Evolutionary conservation across 257 asterid genomes (phyloP).

Genomic region (Verbena officinalis): DNA sequence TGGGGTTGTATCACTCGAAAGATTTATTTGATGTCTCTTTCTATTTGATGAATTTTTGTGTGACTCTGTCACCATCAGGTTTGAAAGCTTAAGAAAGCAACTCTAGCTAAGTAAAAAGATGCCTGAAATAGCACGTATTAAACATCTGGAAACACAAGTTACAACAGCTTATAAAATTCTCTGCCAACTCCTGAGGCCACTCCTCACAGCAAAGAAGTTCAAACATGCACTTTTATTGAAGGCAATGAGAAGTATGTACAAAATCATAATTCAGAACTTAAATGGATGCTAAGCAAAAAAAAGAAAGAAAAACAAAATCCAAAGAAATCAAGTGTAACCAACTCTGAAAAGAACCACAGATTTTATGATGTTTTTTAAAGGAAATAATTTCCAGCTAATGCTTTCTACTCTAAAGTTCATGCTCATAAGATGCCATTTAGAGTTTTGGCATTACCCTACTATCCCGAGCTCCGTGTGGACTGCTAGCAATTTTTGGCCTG

Average conservation of each 20-base stretch:
- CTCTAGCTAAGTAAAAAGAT: background rate
- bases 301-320: too few relatives aligned
- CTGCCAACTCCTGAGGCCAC: background rate
- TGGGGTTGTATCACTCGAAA: background rate
- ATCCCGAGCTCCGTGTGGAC: conserved; percentile 50
- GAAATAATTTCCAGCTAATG: conserved; percentile 32
- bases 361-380: background rate
- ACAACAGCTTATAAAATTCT: background rate
- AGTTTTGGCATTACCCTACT: conserved; percentile 49
- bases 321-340: background rate
- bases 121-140: background rate
- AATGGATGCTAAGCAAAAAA: conserved; percentile 14
- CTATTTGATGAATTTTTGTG: background rate
- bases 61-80: background rate
- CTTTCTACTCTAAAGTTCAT: too few relatives aligned
- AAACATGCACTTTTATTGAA: background rate
- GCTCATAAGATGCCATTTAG: too few relatives aligned
- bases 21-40: conserved; percentile 6
- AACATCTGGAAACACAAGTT: background rate
- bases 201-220: background rate
- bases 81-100: conserved; percentile 2
- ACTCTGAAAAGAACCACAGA: background rate
- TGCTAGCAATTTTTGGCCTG: conserved; percentile 61
- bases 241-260: background rate
- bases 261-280: background rate